Evolutionary conservation across 2,329 filamentous ascomycete species (phyloP).

Genomic region (Colletotrichum sp.): DNA sequence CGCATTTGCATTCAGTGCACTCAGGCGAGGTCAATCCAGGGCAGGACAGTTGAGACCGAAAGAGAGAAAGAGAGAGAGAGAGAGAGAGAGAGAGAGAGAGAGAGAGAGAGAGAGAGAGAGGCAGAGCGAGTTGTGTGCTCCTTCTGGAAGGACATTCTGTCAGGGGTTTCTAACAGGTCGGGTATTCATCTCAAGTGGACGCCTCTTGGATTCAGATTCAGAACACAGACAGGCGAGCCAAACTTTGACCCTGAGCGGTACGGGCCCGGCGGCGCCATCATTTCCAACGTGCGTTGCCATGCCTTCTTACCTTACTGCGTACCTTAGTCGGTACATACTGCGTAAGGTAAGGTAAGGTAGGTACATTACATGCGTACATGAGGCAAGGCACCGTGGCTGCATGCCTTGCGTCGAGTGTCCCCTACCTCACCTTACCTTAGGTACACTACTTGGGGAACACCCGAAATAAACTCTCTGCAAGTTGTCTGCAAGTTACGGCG

Average conservation of each 20-base stretch:
- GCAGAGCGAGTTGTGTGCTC: not conserved
- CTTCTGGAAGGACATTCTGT: not conserved
- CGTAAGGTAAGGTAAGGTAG: no score
- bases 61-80: not conserved
- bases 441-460: not conserved
- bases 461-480: not conserved
- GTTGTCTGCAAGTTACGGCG: not conserved
- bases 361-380: not conserved
- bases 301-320: not conserved
- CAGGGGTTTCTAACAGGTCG: not conserved
- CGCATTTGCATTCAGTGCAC: not conserved
- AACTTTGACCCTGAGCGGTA: conserved; percentile 10
- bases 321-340: not conserved
- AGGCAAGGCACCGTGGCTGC: not conserved
- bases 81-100: not conserved
- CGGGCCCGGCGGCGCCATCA: not conserved
- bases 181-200: not conserved
- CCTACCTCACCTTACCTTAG: not conserved
- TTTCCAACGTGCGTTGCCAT: not conserved
- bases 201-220: conserved; percentile 1
- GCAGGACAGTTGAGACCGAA: not conserved
- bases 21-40: not conserved
- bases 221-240: not conserved
- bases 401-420: not conserved
- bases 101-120: not conserved